A percentile compares a stretch with the other conserved stretches of the same genome.
phyloP scores from a whole-genome alignment of 1,284 basidiomycete genomes.

The Tausonia pullulans region DNA sequence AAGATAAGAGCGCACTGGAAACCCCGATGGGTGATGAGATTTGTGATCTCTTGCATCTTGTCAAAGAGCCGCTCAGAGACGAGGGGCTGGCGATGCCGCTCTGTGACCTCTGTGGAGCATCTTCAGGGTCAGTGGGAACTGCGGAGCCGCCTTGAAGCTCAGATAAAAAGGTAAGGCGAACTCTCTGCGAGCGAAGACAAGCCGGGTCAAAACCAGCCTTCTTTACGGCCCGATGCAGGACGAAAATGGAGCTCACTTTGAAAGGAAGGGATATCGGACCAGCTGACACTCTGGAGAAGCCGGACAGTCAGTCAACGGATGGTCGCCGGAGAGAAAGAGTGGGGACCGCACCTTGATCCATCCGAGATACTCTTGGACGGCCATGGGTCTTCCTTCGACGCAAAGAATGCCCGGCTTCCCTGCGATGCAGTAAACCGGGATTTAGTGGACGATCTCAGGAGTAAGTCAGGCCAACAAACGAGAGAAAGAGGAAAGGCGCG shows the following conservation, averaged over 20 bases:
- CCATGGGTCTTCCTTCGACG: slow-evolving; percentile 32
- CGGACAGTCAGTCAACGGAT: too few species aligned
- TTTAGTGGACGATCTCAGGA: neutral
- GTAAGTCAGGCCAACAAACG: neutral
- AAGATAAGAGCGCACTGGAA: too few species aligned
- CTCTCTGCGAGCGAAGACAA: slow-evolving; percentile 31
- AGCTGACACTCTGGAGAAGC: slow-evolving; percentile 25
- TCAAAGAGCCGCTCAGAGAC: slow-evolving; percentile 27
- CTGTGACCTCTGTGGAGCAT: slow-evolving; percentile 29
- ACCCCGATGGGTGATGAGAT: slow-evolving; percentile 28
- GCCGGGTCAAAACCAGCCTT: slow-evolving; percentile 35
- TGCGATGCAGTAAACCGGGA: slow-evolving; percentile 14
- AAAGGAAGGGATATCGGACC: slow-evolving; percentile 38
- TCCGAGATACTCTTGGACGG: slow-evolving; percentile 34
- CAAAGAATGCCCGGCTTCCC: slow-evolving; percentile 38
- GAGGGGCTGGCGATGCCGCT: slow-evolving; percentile 32
- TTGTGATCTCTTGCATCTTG: slow-evolving; percentile 35
- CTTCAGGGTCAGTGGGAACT: neutral
- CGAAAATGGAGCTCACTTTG: slow-evolving; percentile 22
- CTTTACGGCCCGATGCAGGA: slow-evolving; percentile 19
- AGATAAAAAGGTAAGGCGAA: neutral
- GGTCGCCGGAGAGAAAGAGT: too few species aligned
- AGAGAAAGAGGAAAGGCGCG: neutral
- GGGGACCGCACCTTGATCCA: slow-evolving; percentile 30
- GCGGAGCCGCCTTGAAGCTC: neutral